Conservation (phyloP, 352 stramenopile genomes). For the Pythium rishiriense region DNA sequence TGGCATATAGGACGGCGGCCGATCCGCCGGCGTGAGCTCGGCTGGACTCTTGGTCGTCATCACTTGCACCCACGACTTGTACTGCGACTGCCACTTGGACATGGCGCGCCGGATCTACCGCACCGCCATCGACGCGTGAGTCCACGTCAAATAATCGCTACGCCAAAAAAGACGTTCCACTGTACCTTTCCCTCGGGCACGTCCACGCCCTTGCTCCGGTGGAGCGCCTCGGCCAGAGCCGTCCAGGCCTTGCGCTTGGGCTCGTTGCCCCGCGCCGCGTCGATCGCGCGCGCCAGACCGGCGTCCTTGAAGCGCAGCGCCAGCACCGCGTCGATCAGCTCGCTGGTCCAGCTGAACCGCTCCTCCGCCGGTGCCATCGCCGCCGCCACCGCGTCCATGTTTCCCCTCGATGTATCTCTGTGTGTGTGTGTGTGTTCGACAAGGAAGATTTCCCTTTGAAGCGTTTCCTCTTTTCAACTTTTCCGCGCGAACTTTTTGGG, state of each 20-base stretch:
- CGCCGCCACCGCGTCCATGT: background rate
- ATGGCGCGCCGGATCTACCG: conserved; percentile 20
- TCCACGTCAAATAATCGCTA: too few species aligned
- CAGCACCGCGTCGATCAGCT: conserved; percentile 21
- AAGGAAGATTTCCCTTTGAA: conserved; percentile 14
- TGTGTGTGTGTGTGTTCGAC: background rate
- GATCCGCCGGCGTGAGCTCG: conserved; percentile 11
- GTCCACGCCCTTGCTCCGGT: conserved; percentile 6
- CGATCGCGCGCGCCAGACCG: conserved; percentile 6
- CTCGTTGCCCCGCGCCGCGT: conserved; percentile 19
- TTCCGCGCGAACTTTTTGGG: too few species aligned
- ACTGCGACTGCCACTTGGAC: conserved; percentile 29
- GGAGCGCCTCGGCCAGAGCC: conserved; percentile 8
- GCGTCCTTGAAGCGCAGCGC: conserved; percentile 25
- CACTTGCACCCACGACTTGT: conserved; percentile 10
- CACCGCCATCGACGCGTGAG: background rate
- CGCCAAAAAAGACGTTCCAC: background rate
- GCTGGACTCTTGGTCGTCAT: background rate
- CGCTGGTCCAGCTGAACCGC: conserved; percentile 21
- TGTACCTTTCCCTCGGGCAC: conserved; percentile 20
- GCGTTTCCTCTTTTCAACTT: conserved; percentile 20
- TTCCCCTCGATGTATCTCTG: background rate
- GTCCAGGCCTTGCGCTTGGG: conserved; percentile 22
- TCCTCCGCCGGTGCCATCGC: conserved; percentile 12
- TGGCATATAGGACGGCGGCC: conserved; percentile 22